These are phyloP conservation scores for Pterothamnion heteromorphum DNA, from an alignment of 31 red algal genomes.

Conservation along the genomic window DNA sequence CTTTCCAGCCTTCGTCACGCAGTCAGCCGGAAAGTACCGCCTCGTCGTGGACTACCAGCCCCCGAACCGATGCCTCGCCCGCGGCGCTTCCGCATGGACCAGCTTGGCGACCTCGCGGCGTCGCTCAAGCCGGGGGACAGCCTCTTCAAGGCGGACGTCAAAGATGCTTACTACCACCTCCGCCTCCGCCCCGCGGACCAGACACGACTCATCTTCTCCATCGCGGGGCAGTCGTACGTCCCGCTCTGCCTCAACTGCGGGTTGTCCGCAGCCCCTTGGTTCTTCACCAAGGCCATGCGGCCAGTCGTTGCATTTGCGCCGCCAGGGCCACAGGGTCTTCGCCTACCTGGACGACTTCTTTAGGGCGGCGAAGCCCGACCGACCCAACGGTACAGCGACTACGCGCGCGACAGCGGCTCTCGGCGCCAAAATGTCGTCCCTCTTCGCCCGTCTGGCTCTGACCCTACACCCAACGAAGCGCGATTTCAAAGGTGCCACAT, in stretches of 20 bases:
- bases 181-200: not conserved
- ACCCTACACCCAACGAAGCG: conserved; percentile 31
- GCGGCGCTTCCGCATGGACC: conserved; percentile 37
- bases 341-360: conserved; percentile 52
- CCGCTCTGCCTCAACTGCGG: conserved; percentile 43
- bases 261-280: conserved; percentile 31
- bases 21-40: conserved; percentile 29
- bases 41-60: conserved; percentile 44
- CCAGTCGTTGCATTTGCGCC: conserved; percentile 38
- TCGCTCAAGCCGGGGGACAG: conserved; percentile 10
- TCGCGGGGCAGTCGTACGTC: conserved; percentile 1
- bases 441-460: conserved; percentile 6
- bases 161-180: conserved; percentile 50
- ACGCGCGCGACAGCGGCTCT: not conserved
- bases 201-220: conserved; percentile 15
- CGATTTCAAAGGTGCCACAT: conserved; percentile 6
- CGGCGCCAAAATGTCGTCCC: not conserved
- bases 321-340: conserved; percentile 41
- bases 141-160: conserved; percentile 51
- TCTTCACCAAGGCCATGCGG: conserved; percentile 42
- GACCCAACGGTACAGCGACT: not conserved
- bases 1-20: conserved; percentile 11
- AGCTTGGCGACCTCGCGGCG: conserved; percentile 35
- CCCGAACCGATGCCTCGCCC: conserved; percentile 11
- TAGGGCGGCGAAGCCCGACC: conserved; percentile 2